Base-by-base conservation (phyloP, 73 alveolate genomes). In the Paramecium tetraurelia region DNA sequence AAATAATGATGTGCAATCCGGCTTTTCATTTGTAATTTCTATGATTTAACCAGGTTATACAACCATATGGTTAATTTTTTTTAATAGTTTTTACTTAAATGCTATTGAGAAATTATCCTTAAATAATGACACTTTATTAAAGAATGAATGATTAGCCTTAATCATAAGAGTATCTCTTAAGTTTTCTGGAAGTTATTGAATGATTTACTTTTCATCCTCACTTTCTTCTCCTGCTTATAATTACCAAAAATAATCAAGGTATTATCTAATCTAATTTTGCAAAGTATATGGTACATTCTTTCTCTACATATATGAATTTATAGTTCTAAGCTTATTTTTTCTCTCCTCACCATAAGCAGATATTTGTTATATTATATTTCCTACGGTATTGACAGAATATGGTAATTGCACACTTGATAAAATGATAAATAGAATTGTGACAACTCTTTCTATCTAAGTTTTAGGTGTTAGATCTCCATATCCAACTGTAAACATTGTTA, bases 391-490 rank as follows among this genome's bases (percentile, higher is more conserved):
- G 10, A 96, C 97, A 24, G 93, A 80, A 69, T 95, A 96, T 53
- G 98, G 98, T 71, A 96, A 95, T 20, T 94, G 58, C 18, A 96
- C 96, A 77, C 99, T 94, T 5, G 98, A 96, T 7, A 92, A 59
- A 29, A 94, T 72, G 92, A 95, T 94, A 18, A 93, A 83, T 27
- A 95, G 22, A 72, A 95, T 92, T 12, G 94, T 89, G 36, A 77
- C 89, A 2, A 95, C 50, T 24, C 85, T 85, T 84, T 95, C 98
- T 12, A 33, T 27, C 8, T 90, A 20, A 4, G 93, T 92, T 16
- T 53, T 35, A 48, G 96, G 96, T 7, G 93, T 84, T 8, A 94
- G 57, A 72, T 95, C 98, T 8, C 96, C 98, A 93, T 94, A 95
- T 5, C 96, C 96, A 12, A 95, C 98, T 16, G 98, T 95, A 8